phyloP scores from a whole-genome alignment of 352 stramenopile species.

The Globisporangium nodosum region DNA sequence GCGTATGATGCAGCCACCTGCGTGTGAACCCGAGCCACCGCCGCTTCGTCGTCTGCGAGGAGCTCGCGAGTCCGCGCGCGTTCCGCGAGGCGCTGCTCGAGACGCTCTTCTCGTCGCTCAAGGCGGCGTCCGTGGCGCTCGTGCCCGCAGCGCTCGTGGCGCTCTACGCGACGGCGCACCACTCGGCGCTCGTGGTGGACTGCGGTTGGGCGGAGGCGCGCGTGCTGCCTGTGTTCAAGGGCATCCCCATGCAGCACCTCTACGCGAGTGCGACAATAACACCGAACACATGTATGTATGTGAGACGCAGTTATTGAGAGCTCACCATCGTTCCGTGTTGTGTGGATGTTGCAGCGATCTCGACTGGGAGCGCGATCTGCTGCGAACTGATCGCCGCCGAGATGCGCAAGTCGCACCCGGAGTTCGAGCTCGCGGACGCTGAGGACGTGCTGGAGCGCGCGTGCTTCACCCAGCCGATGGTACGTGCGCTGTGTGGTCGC shows the following conservation, averaged over 20 bases:
- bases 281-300: neutral
- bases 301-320: neutral
- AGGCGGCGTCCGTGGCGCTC: constrained; percentile 58
- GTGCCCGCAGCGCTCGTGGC: constrained; percentile 58
- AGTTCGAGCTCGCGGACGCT: constrained; percentile 19
- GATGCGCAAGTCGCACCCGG: constrained; percentile 11
- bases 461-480: constrained; percentile 65
- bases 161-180: constrained; percentile 66
- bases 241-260: constrained; percentile 63
- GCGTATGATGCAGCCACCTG: constrained; percentile 29
- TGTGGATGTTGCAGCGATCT: constrained; percentile 23
- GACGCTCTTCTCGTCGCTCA: constrained; percentile 58
- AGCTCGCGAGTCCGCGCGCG: constrained; percentile 53
- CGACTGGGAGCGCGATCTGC: constrained; percentile 36
- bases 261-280: constrained; percentile 43
- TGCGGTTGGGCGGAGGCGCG: constrained; percentile 72
- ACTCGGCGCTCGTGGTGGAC: constrained; percentile 76
- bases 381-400: constrained; percentile 32
- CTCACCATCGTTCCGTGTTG: neutral
- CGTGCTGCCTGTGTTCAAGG: constrained; percentile 76
- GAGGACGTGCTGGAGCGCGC: constrained; percentile 72
- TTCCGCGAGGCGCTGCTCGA: constrained; percentile 61
- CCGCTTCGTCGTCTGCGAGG: constrained; percentile 75
- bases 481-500: constrained; percentile 8
- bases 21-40: constrained; percentile 70